Conservation (phyloP, 805 yeast species). For the Myxozyma sirexii region DNA sequence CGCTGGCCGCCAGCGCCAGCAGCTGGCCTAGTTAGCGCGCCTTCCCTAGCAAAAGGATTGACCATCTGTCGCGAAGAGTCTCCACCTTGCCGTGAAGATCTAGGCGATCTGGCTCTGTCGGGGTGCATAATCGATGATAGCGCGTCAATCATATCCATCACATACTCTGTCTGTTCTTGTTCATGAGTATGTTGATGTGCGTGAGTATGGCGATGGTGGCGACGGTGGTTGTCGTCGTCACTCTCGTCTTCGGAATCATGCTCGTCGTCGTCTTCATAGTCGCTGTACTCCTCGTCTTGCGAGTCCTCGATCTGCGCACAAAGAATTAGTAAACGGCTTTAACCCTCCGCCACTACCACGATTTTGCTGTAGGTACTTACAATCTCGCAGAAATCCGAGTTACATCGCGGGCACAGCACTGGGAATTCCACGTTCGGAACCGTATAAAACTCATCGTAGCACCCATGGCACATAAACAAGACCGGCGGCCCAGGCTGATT, state of each 20-base stretch:
- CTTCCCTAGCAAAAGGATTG: too few species aligned
- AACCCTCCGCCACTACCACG: not conserved
- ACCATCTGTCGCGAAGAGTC: too few species aligned
- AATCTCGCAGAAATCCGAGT: constrained; percentile 33
- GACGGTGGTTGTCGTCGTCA: not conserved
- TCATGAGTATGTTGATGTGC: too few species aligned
- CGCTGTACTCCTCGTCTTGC: constrained; percentile 46
- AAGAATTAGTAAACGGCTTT: not conserved
- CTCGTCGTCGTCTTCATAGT: constrained; percentile 51
- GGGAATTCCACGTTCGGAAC: constrained; percentile 20
- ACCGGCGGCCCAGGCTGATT: not conserved
- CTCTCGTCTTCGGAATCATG: constrained; percentile 35
- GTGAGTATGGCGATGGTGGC: constrained; percentile 35
- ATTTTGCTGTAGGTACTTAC: constrained; percentile 3
- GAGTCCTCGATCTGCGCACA: too few species aligned
- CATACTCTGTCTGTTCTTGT: constrained; percentile 6
- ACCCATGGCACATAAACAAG: constrained; percentile 27
- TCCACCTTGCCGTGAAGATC: too few species aligned
- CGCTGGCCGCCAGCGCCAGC: too few species aligned
- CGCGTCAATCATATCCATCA: constrained; percentile 13
- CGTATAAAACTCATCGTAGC: constrained; percentile 23
- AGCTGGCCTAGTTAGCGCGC: too few species aligned
- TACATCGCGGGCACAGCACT: constrained; percentile 28
- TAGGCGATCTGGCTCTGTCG: too few species aligned
- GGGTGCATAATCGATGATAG: constrained; percentile 19